Evolutionary conservation across 2,329 filamentous ascomycete genomes (phyloP).

Genomic region (Gaeumannomyces tritici): DNA sequence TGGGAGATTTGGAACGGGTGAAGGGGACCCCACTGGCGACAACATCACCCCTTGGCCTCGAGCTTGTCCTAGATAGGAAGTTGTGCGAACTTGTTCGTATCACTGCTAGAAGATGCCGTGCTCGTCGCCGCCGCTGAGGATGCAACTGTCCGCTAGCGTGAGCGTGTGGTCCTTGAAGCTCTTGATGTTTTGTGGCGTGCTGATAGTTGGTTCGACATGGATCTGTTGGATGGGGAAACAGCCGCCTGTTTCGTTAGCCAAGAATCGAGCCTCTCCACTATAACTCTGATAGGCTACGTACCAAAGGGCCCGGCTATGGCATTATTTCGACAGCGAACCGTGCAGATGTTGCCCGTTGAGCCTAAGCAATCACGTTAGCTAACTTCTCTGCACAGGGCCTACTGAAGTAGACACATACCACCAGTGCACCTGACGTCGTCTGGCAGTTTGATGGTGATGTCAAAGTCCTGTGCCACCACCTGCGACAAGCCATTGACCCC

Average conservation of each 20-base stretch:
- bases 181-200: constrained; percentile 31
- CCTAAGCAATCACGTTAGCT: constrained; percentile 10
- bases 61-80: no score
- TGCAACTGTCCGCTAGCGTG: no score
- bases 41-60: no score
- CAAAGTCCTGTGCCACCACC: constrained; percentile 17
- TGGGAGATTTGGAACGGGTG: no score
- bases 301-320: constrained; percentile 29
- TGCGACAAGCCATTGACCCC: constrained; percentile 11
- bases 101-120: no score
- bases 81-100: no score
- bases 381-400: no score
- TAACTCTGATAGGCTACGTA: no score
- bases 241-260: constrained; percentile 13
- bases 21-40: no score
- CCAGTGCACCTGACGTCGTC: constrained; percentile 37
- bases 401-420: constrained; percentile 21
- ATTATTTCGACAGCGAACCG: constrained; percentile 49
- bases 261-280: no score
- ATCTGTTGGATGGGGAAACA: constrained; percentile 49
- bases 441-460: constrained; percentile 48
- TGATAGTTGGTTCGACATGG: constrained; percentile 29
- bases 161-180: constrained; percentile 34
- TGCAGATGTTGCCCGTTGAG: constrained; percentile 49
- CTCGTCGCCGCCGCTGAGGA: no score